Percentiles rank a stretch among this genome's conserved stretches.
Evolutionary conservation across 2,329 filamentous ascomycete genomes (phyloP).

Genomic region (Pyrenochaeta sp.): DNA sequence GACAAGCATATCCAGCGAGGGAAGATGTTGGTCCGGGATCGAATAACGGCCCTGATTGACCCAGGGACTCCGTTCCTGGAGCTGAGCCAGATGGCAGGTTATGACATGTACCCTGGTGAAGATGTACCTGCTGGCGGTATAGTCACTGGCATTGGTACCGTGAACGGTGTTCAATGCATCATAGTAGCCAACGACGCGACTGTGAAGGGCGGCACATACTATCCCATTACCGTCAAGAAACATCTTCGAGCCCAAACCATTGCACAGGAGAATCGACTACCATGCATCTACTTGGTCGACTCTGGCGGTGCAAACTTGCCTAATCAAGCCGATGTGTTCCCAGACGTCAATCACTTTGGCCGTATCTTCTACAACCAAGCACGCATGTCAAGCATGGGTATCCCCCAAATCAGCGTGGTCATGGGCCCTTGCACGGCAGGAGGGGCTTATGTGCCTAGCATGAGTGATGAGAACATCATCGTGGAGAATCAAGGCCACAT

Average conservation of each 20-base stretch:
- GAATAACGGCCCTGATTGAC: slow-evolving; percentile 86
- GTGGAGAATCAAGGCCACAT: slow-evolving; percentile 96
- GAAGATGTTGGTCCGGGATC: slow-evolving; percentile 94
- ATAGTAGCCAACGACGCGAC: slow-evolving; percentile 96
- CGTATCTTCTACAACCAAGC: slow-evolving; percentile 99
- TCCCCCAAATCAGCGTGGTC: slow-evolving; percentile 92
- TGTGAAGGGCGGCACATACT: slow-evolving; percentile 97
- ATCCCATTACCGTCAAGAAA: slow-evolving; percentile 97
- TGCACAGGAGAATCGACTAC: slow-evolving; percentile 81
- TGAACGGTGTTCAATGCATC: slow-evolving; percentile 90
- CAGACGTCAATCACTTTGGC: slow-evolving; percentile 92
- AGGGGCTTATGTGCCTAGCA: slow-evolving; percentile 93
- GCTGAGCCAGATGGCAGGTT: slow-evolving; percentile 87
- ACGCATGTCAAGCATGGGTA: slow-evolving; percentile 85
- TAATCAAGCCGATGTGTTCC: slow-evolving; percentile 94
- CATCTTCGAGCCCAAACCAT: slow-evolving; percentile 91
- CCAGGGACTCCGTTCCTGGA: slow-evolving; percentile 90
- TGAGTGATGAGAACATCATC: slow-evolving; percentile 98
- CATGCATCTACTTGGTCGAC: slow-evolving; percentile 95
- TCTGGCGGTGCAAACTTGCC: slow-evolving; percentile 95
- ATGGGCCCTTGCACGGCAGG: slow-evolving; percentile 98
- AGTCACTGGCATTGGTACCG: slow-evolving; percentile 87
- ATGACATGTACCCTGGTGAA: slow-evolving; percentile 84
- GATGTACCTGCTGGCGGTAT: slow-evolving; percentile 90
- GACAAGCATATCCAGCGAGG: slow-evolving; percentile 86